Conservation (phyloP, 495 filamentous ascomycete genomes). For the Hypoxylon fuscum region DNA sequence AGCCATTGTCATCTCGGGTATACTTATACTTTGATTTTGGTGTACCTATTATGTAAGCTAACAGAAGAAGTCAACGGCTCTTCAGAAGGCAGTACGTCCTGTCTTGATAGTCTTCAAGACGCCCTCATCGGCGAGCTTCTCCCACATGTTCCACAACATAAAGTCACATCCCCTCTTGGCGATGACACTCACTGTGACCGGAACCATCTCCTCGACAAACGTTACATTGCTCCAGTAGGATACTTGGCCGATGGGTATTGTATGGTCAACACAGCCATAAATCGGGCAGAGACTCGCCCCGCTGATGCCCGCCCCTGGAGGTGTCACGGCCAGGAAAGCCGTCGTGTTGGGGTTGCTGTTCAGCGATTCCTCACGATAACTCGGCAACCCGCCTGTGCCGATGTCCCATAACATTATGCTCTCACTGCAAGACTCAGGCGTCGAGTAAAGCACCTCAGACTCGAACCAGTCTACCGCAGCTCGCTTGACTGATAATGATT, state of each 20-base stretch:
- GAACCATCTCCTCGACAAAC: constrained; percentile 50
- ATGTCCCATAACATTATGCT: constrained; percentile 53
- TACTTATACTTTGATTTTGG: too few species aligned
- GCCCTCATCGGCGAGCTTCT: constrained; percentile 53
- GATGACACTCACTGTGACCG: constrained; percentile 52
- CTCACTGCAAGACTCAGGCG: constrained; percentile 49
- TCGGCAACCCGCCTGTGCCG: constrained; percentile 52
- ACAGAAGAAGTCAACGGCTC: neutral
- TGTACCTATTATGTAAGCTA: too few species aligned
- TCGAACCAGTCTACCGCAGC: constrained; percentile 51
- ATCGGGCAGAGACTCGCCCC: constrained; percentile 46
- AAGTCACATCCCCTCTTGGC: constrained; percentile 53
- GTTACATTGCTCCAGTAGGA: constrained; percentile 51
- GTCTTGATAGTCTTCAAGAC: constrained; percentile 50
- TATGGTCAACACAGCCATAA: constrained; percentile 51
- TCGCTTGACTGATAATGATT: constrained; percentile 41
- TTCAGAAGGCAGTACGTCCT: constrained; percentile 48
- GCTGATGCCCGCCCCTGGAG: constrained; percentile 39
- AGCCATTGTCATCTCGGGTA: too few species aligned
- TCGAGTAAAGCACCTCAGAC: constrained; percentile 43
- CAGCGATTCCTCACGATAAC: constrained; percentile 47
- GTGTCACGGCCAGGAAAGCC: constrained; percentile 45
- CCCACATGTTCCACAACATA: constrained; percentile 55
- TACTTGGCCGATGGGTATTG: constrained; percentile 54
- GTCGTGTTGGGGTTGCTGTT: constrained; percentile 43